phyloP scores from a whole-genome alignment of 305 asterid species.

The Petunia hybrid region DNA sequence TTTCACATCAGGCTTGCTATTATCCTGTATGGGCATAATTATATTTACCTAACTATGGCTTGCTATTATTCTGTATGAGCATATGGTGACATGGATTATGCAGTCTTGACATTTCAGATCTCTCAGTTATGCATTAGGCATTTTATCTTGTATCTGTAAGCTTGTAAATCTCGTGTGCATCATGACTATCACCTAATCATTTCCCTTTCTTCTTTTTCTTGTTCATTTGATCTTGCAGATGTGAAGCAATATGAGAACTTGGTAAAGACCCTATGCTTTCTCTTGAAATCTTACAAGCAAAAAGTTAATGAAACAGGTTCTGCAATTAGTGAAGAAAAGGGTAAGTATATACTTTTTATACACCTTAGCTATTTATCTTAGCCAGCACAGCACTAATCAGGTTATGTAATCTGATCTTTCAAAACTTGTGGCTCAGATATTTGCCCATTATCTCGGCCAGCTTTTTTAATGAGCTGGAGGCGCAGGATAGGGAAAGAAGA shows the following conservation, averaged over 20 bases:
- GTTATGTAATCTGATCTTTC: conserved; percentile 1
- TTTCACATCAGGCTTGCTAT: background rate
- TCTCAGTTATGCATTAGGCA: background rate
- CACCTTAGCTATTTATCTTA: background rate
- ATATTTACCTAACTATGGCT: background rate
- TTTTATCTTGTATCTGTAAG: background rate
- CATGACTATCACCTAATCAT: background rate
- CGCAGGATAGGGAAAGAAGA: conserved; percentile 97
- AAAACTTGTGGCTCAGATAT: conserved; percentile 46
- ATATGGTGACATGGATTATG: background rate
- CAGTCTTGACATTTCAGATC: background rate
- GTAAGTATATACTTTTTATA: conserved; percentile 40
- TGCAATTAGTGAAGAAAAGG: conserved; percentile 43
- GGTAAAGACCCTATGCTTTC: conserved; percentile 77
- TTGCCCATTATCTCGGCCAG: conserved; percentile 55
- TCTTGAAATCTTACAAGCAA: conserved; percentile 70
- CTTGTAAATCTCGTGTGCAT: background rate
- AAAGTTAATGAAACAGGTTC: conserved; percentile 48
- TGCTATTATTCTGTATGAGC: background rate
- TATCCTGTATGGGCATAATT: background rate
- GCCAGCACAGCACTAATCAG: background rate
- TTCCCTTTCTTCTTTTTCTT: background rate
- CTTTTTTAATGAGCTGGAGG: conserved; percentile 94
- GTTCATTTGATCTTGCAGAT: conserved; percentile 53
- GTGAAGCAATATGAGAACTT: conserved; percentile 89